Conservation (phyloP, 2,329 filamentous ascomycete genomes). For the Boeremia exigua region DNA sequence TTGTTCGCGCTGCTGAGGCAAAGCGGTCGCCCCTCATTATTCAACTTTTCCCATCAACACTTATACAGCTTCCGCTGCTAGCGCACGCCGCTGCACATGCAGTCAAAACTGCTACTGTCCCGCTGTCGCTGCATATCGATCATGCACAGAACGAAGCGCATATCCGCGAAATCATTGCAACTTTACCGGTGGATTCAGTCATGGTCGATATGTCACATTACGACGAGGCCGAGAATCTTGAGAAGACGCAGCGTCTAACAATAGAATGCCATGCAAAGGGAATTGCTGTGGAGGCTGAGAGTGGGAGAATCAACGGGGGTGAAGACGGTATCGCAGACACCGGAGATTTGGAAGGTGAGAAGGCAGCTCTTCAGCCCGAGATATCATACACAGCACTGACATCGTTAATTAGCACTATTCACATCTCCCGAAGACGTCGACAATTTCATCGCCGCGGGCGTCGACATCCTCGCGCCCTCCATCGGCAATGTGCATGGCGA, state of each 20-base stretch:
- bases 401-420: slow-evolving; percentile 50
- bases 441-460: slow-evolving; percentile 72
- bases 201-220: slow-evolving; percentile 81
- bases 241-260: slow-evolving; percentile 65
- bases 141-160: slow-evolving; percentile 54
- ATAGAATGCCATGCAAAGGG: slow-evolving; percentile 67
- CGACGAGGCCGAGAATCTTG: slow-evolving; percentile 73
- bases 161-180: slow-evolving; percentile 50
- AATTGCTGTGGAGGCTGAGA: slow-evolving; percentile 73
- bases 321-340: slow-evolving; percentile 77
- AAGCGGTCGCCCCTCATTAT: slow-evolving; percentile 45
- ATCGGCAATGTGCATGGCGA: slow-evolving; percentile 79
- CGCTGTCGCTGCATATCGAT: slow-evolving; percentile 56
- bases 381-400: not conserved
- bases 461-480: slow-evolving; percentile 75
- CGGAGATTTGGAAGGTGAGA: slow-evolving; percentile 62
- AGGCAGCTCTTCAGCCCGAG: not conserved
- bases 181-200: slow-evolving; percentile 71
- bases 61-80: slow-evolving; percentile 65
- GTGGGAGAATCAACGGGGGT: slow-evolving; percentile 72
- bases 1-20: slow-evolving; percentile 43
- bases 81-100: slow-evolving; percentile 53
- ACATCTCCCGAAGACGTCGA: slow-evolving; percentile 72
- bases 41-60: slow-evolving; percentile 64
- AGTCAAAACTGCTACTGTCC: slow-evolving; percentile 50